Conservation (phyloP, 805 yeast genomes). For the Wickerhamomyces sydowiorum region DNA sequence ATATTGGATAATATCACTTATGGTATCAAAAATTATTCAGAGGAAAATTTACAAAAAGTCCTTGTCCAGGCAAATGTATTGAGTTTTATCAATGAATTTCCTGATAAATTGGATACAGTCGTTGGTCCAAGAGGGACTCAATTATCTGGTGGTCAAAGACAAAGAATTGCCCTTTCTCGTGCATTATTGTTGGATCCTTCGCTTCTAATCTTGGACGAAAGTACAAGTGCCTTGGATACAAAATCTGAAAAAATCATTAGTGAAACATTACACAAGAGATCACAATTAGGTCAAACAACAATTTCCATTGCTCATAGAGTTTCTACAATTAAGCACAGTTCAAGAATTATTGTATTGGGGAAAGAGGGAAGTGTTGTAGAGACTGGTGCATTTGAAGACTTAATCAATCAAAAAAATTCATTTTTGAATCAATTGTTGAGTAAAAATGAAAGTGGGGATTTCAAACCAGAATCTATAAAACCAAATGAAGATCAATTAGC, state of each 20-base stretch:
- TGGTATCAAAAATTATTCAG: constrained; percentile 53
- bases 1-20: constrained; percentile 78
- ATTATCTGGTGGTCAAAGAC: constrained; percentile 93
- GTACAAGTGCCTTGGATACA: constrained; percentile 90
- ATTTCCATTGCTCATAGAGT: constrained; percentile 90
- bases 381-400: constrained; percentile 52
- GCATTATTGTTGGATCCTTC: constrained; percentile 76
- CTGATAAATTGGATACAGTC: constrained; percentile 72
- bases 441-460: constrained; percentile 20
- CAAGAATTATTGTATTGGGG: constrained; percentile 73
- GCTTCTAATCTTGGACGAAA: constrained; percentile 84
- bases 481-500: constrained; percentile 2
- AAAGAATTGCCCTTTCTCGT: constrained; percentile 86
- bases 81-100: constrained; percentile 65
- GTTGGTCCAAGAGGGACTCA: constrained; percentile 89
- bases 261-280: constrained; percentile 55
- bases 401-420: constrained; percentile 35
- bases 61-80: constrained; percentile 67
- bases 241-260: constrained; percentile 84
- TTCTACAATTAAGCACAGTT: constrained; percentile 80
- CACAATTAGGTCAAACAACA: constrained; percentile 57
- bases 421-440: constrained; percentile 30
- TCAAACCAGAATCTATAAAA: not conserved
- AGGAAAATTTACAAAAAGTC: constrained; percentile 56
- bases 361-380: constrained; percentile 71